phyloP scores from a whole-genome alignment of 768 basidiomycete species.

The Coprinopsis marcescibilis region DNA sequence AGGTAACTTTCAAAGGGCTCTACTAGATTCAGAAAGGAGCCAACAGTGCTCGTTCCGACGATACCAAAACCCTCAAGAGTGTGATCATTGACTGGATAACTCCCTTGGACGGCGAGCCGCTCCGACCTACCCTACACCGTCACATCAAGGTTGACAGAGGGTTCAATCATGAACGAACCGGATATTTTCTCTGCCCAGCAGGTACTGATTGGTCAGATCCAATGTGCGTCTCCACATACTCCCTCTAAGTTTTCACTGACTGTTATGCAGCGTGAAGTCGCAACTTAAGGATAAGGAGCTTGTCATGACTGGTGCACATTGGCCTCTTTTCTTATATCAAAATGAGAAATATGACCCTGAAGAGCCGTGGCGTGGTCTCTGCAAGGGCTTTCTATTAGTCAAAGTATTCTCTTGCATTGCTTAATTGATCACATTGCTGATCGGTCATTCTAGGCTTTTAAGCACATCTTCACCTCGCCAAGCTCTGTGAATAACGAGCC shows the following conservation, averaged over 20 bases:
- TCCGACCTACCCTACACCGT: slow-evolving; percentile 7
- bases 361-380: slow-evolving; percentile 22
- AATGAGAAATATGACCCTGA: slow-evolving; percentile 17
- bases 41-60: slow-evolving; percentile 14
- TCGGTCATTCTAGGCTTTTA: slow-evolving; percentile 15
- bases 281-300: slow-evolving; percentile 14
- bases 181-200: slow-evolving; percentile 13
- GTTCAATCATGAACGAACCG: slow-evolving; percentile 12
- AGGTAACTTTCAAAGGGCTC: not conserved
- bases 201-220: slow-evolving; percentile 7
- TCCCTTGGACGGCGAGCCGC: slow-evolving; percentile 12
- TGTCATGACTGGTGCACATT: slow-evolving; percentile 17
- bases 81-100: slow-evolving; percentile 21
- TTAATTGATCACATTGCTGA: not conserved
- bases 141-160: slow-evolving; percentile 9
- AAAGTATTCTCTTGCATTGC: slow-evolving; percentile 9
- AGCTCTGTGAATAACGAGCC: too few relatives aligned
- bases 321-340: slow-evolving; percentile 19
- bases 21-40: slow-evolving; percentile 20
- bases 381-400: slow-evolving; percentile 16
- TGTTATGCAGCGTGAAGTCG: slow-evolving; percentile 2
- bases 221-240: slow-evolving; percentile 1
- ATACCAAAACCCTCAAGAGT: slow-evolving; percentile 15
- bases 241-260: not conserved
- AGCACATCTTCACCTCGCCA: slow-evolving; percentile 25